Conservation (phyloP, 257 asterid genomes). For the Jasminum sambac region DNA sequence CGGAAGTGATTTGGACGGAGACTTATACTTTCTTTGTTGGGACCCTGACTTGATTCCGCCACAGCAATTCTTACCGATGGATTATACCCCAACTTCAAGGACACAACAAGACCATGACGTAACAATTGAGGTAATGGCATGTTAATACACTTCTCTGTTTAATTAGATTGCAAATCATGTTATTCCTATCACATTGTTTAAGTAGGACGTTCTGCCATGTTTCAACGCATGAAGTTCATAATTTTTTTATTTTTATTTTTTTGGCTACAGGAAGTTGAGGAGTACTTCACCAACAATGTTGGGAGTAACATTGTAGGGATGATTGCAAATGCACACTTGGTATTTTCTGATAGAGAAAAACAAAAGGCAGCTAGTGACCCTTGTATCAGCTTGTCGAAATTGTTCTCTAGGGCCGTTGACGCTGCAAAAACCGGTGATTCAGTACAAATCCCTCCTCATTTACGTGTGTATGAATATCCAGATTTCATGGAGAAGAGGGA, state of each 20-base stretch:
- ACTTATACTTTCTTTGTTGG: slow-evolving; percentile 90
- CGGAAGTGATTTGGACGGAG: slow-evolving; percentile 97
- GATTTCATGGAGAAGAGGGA: slow-evolving; percentile 95
- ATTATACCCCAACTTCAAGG: slow-evolving; percentile 66
- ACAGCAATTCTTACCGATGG: slow-evolving; percentile 52
- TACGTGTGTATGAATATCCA: slow-evolving; percentile 78
- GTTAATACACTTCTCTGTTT: not conserved
- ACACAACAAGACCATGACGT: slow-evolving; percentile 57
- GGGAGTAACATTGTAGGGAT: slow-evolving; percentile 80
- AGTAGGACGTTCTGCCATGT: too few species aligned
- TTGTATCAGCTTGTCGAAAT: slow-evolving; percentile 59
- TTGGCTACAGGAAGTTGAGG: slow-evolving; percentile 65
- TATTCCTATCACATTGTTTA: too few species aligned
- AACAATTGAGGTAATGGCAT: slow-evolving; percentile 59
- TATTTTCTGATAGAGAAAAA: slow-evolving; percentile 66
- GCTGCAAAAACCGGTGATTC: slow-evolving; percentile 89
- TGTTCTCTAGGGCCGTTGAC: slow-evolving; percentile 85
- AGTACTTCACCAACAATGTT: slow-evolving; percentile 81
- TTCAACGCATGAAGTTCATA: too few species aligned
- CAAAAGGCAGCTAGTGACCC: slow-evolving; percentile 49
- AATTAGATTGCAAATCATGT: not conserved
- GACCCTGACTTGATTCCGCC: slow-evolving; percentile 74
- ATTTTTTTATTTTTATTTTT: too few species aligned
- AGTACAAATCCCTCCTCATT: slow-evolving; percentile 69
- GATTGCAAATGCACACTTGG: slow-evolving; percentile 80